phyloP scores from a whole-genome alignment of 257 asterid species.

The Solanum medicagineum region DNA sequence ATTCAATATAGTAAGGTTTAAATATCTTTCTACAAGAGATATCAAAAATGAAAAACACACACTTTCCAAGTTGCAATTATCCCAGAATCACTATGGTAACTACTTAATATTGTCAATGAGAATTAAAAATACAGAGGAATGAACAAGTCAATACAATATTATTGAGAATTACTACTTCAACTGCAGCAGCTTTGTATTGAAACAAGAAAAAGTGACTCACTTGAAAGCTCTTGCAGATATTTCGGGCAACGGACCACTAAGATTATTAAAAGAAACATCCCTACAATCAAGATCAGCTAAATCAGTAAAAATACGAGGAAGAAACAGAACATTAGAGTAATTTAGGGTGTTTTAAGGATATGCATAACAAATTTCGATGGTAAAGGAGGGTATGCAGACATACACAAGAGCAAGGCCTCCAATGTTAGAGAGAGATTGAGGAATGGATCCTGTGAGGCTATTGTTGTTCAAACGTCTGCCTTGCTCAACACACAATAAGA shows the following conservation, averaged over 20 bases:
- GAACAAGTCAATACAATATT: background rate
- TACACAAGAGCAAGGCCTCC: conserved; percentile 81
- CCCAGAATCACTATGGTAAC: background rate
- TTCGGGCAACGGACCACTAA: conserved; percentile 31
- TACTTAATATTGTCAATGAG: background rate
- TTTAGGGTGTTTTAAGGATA: background rate
- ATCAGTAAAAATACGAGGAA: background rate
- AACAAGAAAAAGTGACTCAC: conserved; percentile 29
- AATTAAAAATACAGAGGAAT: background rate
- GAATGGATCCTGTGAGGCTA: conserved; percentile 30
- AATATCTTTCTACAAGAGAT: background rate
- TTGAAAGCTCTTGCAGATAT: conserved; percentile 44
- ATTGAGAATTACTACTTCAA: background rate
- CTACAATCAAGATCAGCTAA: conserved; percentile 24
- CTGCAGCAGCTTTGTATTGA: background rate
- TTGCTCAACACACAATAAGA: conserved; percentile 20
- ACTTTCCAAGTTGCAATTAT: background rate
- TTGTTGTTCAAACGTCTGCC: conserved; percentile 94
- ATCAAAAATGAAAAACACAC: background rate
- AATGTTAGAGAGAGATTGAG: conserved; percentile 27
- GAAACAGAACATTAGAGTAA: background rate
- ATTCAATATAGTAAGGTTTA: background rate
- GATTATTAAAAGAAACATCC: conserved; percentile 60
- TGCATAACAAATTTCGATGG: background rate
- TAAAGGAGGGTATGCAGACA: conserved; percentile 4